Evolutionary conservation across 2,329 filamentous ascomycete genomes (phyloP), one percentile per base, ranked within the genome.

Genomic region (Cladosporium sphaerospermum): DNA sequence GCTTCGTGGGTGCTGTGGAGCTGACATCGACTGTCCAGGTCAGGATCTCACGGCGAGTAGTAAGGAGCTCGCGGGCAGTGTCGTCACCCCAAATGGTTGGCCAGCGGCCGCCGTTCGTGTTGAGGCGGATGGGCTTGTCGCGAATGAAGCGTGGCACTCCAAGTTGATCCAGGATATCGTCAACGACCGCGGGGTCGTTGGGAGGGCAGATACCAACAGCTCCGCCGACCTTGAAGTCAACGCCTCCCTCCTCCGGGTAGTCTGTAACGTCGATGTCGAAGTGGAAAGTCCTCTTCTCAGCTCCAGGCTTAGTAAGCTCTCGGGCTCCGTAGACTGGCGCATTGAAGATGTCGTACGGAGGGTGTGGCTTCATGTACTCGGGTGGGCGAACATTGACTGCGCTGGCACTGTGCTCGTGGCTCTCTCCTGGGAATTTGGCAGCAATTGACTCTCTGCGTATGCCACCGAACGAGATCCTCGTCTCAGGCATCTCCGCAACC

Each of bases 31-130:
- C 85, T 68, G 91, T 96, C 93, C 93, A 99, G 9, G 87, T 95
- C 52, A 99, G 76, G n/a, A 99, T 76, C 68, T 95, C 92, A 46
- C 92, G 81, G 45, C 92, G 84, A 0, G 91, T 97, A 3, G 92
- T 96, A 53, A 91, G 77, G n/a, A 99, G 76, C 67, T 93, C 85
- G 53, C 93, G 83, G 6, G 91, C 73, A 69, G 88, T 73, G 16
- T 97, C 92, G 2, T 95, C 89, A 40, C 92, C 93, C 93, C 93
- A 99, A 46, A 99, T 95, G 0, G 93, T 99, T 3, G 93, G 93
- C 92, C 92, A 99, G 46, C 93, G 81, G 33, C 92, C 92, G 56
- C 78, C 81, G 34, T 79, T 82, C 0, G 93, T 97, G 68, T 84
- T 84, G 61, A 97, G 73, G 14, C 86, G 75, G 14, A 96, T 80